A percentile compares a stretch with the other conserved stretches of the same genome.
Conservation (phyloP, 1,284 basidiomycete species). For the Fereydounia khargensis region DNA sequence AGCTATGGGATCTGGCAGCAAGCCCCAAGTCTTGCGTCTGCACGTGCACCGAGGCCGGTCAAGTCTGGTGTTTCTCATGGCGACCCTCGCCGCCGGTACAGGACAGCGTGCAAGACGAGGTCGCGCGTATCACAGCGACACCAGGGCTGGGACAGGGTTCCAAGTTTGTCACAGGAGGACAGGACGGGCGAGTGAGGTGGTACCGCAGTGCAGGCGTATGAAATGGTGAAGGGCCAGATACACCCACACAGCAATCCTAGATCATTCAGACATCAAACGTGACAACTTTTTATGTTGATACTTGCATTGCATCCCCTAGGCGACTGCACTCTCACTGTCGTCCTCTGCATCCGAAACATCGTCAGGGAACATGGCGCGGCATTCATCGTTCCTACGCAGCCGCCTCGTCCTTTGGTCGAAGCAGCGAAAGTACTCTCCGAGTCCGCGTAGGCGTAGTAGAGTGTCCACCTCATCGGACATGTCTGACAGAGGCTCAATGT, state of each 20-base stretch:
- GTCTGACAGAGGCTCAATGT: slow-evolving; percentile 6
- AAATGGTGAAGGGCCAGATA: neutral
- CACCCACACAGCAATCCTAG: neutral
- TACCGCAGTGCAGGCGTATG: slow-evolving; percentile 28
- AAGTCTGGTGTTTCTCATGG: slow-evolving; percentile 1
- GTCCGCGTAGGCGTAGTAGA: slow-evolving; percentile 6
- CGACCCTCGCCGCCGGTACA: neutral
- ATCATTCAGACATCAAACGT: too few species aligned
- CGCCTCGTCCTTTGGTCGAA: slow-evolving; percentile 14
- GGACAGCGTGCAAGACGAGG: neutral
- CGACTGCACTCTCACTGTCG: too few species aligned
- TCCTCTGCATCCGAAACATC: slow-evolving; percentile 16
- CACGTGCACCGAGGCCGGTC: slow-evolving; percentile 10
- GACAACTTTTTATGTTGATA: too few species aligned
- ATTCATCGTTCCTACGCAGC: slow-evolving; percentile 6
- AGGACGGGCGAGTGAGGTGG: slow-evolving; percentile 20
- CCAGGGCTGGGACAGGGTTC: neutral
- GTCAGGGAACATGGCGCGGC: slow-evolving; percentile 19
- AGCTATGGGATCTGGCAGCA: slow-evolving; percentile 24
- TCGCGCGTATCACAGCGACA: neutral
- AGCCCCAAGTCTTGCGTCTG: slow-evolving; percentile 15
- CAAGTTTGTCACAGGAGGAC: slow-evolving; percentile 24
- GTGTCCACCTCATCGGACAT: neutral
- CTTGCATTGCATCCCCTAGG: too few species aligned
- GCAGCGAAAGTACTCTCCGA: slow-evolving; percentile 24